Evolutionary conservation across 2,329 filamentous ascomycete genomes (phyloP), one percentile per base, ranked within the genome.

Genomic region (Simplicillium sp.): DNA sequence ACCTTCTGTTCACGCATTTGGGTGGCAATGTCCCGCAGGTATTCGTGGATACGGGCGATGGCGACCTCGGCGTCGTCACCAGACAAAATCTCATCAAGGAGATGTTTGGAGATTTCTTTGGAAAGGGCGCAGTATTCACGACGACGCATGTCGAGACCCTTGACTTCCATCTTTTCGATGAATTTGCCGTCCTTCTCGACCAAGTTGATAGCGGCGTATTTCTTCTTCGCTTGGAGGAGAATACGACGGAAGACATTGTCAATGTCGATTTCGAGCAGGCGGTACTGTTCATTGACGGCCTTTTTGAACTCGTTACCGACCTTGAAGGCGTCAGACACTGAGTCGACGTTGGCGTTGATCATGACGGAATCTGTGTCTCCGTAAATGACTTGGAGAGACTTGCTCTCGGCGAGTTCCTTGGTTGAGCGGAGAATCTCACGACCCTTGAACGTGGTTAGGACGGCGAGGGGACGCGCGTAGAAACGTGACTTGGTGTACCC

Each of bases 311-410:
- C 87, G 35, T 87, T 82, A 43, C 92, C 94, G 39, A 98, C 84
- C 56, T 85, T 89, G 52, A 96, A 68, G 2, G 92, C 92, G 54
- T 94, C 88, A 28, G 85, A 80, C 25, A 97, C 84, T 50, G 85
- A 94, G 62, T 96, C 87, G 41, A 92, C 88, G 56, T 97, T 97
- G 48, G 92, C 94, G 57, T 98, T 98, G 70, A 98, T 97, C 92
- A 98, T 98, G 65, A 98, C 92, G 8, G 92, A 98, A 64, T 98
- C 92, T 11, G 92, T 98, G 64, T 98, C 92, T 67, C 92, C 92
- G 54, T 98, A 98, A 48, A 98, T 97, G 59, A 98, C 92, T 55
- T 92, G 85, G 25, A 98, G 75, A 44, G 88, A 82, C 51, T 85
- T 89, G 54, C 80, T 86, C 64, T 98, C 92, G 9, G 92, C 92